Evolutionary conservation across 2,329 filamentous ascomycete genomes (phyloP).

Genomic region (Neodidymelliopsis sp.): DNA sequence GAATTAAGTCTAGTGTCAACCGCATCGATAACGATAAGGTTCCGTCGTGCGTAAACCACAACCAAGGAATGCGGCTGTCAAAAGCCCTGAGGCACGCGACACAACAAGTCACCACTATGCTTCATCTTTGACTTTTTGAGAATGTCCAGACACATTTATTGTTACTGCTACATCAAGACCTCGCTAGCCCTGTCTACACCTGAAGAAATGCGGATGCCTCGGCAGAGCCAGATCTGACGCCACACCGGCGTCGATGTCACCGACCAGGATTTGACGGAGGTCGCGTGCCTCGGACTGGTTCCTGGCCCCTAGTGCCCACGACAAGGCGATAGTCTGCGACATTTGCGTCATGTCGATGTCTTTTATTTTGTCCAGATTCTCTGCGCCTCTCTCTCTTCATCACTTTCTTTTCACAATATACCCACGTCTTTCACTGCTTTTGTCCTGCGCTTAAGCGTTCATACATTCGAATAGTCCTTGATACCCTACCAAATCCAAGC

Average conservation of each 20-base stretch:
- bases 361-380: constrained; percentile 9
- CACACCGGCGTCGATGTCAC: constrained; percentile 27
- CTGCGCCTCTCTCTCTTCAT: constrained; percentile 4
- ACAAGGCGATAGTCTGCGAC: constrained; percentile 19
- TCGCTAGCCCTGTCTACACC: constrained; percentile 7
- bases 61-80: constrained; percentile 9
- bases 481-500: constrained; percentile 6
- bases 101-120: background rate
- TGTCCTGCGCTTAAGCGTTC: constrained; percentile 1
- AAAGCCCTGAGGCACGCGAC: constrained; percentile 13
- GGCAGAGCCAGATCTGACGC: constrained; percentile 23
- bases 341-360: constrained; percentile 36
- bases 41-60: background rate
- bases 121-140: background rate
- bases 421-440: background rate
- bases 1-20: constrained; percentile 2
- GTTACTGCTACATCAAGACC: background rate
- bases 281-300: constrained; percentile 36
- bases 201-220: constrained; percentile 29
- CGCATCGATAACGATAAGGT: background rate
- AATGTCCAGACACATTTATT: background rate
- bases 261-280: constrained; percentile 22
- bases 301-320: constrained; percentile 38
- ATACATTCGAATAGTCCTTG: background rate
- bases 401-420: background rate